These are phyloP conservation scores for Wickerhamomyces rabaulensis DNA, from an alignment of 805 yeast genomes.

Conservation along the genomic window DNA sequence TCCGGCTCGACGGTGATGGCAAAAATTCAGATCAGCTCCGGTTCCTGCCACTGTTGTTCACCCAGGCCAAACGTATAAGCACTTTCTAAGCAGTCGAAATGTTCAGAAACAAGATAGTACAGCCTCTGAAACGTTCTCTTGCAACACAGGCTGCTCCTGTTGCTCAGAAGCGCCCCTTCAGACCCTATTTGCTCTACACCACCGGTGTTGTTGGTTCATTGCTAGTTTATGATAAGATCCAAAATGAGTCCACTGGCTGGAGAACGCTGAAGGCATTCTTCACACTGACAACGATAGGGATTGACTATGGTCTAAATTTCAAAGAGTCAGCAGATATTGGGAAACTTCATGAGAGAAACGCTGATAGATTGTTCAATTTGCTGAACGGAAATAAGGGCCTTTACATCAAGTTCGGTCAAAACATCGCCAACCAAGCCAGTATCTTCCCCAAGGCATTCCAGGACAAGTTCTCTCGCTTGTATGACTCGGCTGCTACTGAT, in stretches of 20 bases:
- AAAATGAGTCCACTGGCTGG: slow-evolving; percentile 43
- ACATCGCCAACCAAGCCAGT: slow-evolving; percentile 69
- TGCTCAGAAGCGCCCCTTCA: background rate
- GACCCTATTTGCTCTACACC: background rate
- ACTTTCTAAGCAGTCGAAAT: no score
- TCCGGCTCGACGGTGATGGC: no score
- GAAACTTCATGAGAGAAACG: slow-evolving; percentile 53
- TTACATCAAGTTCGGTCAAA: slow-evolving; percentile 75
- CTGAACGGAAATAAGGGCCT: slow-evolving; percentile 49
- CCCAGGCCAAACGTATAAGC: no score
- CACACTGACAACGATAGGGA: slow-evolving; percentile 45
- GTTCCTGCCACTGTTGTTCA: no score
- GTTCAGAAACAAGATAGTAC: background rate
- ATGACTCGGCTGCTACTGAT: slow-evolving; percentile 66
- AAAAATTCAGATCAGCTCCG: no score
- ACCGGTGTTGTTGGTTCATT: background rate
- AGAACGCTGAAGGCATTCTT: slow-evolving; percentile 50
- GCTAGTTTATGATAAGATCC: slow-evolving; percentile 29
- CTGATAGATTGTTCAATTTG: slow-evolving; percentile 43
- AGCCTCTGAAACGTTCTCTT: background rate
- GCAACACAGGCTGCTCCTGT: background rate
- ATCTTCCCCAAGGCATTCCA: slow-evolving; percentile 64
- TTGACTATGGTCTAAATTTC: slow-evolving; percentile 55
- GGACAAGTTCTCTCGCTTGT: slow-evolving; percentile 48
- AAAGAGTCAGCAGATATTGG: slow-evolving; percentile 40